Conservation (phyloP, 139 green algal species). For the Chlamydomonas eustigma region DNA sequence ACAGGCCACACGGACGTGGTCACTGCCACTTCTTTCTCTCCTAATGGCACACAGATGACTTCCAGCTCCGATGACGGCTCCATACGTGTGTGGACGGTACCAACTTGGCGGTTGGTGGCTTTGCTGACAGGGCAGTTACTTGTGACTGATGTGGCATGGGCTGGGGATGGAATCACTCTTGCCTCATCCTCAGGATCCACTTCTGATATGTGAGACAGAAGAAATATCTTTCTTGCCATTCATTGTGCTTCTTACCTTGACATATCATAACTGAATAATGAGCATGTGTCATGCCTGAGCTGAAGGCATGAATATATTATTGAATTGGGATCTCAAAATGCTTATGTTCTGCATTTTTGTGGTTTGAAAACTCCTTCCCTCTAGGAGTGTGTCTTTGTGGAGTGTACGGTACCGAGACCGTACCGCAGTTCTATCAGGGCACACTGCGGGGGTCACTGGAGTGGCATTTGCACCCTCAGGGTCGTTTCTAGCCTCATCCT, state of each 20-base stretch:
- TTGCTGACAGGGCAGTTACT: not conserved
- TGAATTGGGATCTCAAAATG: too few relatives aligned
- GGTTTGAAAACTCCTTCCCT: not conserved
- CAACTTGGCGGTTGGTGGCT: not conserved
- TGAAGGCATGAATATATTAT: too few relatives aligned
- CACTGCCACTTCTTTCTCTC: not conserved
- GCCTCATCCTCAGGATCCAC: not conserved
- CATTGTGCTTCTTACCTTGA: too few relatives aligned
- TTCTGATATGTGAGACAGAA: not conserved
- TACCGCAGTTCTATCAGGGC: not conserved
- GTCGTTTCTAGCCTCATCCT: not conserved
- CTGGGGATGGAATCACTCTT: not conserved
- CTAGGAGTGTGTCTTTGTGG: not conserved
- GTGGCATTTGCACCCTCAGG: not conserved
- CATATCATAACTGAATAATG: too few relatives aligned
- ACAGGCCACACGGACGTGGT: not conserved
- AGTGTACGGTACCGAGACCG: not conserved
- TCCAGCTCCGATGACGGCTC: not conserved
- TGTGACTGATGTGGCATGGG: not conserved
- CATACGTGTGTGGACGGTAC: not conserved
- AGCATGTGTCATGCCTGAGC: too few relatives aligned
- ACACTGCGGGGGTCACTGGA: not conserved
- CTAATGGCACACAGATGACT: not conserved
- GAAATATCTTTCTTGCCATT: too few relatives aligned
- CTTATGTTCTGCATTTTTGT: too few relatives aligned